Percentiles rank a stretch among this genome's conserved stretches.
Evolutionary conservation across 2,329 filamentous ascomycete genomes (phyloP).

Genomic region (Exophiala mesophila): DNA sequence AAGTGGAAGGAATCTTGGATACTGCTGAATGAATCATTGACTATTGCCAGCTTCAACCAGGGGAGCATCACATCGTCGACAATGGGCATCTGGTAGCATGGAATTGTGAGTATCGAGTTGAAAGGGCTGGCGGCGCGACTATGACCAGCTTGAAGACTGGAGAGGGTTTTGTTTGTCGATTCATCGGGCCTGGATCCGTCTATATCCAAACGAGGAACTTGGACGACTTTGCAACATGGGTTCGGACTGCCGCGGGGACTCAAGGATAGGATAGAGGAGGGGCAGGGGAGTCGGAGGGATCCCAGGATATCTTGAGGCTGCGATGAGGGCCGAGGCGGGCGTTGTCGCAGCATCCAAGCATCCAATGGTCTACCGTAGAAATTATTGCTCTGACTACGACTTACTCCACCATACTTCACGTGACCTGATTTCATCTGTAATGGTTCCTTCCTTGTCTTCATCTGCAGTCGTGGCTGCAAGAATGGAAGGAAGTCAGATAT

Average conservation of each 20-base stretch:
- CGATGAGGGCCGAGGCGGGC: too few species aligned
- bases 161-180: constrained; percentile 20
- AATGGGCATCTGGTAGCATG: constrained; percentile 6
- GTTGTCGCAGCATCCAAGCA: too few species aligned
- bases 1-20: constrained; percentile 3
- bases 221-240: constrained; percentile 16
- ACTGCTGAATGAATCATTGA: background rate
- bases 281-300: too few species aligned
- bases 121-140: constrained; percentile 13
- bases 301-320: too few species aligned
- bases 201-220: constrained; percentile 23
- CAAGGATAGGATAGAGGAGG: too few species aligned
- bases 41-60: constrained; percentile 12
- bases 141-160: constrained; percentile 17
- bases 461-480: too few species aligned
- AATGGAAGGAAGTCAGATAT: too few species aligned
- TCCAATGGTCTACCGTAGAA: too few species aligned
- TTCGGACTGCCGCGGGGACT: background rate
- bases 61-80: constrained; percentile 21
- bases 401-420: too few species aligned
- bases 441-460: too few species aligned
- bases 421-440: too few species aligned
- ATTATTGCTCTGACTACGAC: too few species aligned
- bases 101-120: constrained; percentile 16
- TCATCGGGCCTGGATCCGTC: constrained; percentile 19